A percentile compares a stretch with the other conserved stretches of the same genome.
These are phyloP conservation scores for Talaromyces islandicus DNA, from an alignment of 2,329 filamentous ascomycete species.

Conservation along the genomic window DNA sequence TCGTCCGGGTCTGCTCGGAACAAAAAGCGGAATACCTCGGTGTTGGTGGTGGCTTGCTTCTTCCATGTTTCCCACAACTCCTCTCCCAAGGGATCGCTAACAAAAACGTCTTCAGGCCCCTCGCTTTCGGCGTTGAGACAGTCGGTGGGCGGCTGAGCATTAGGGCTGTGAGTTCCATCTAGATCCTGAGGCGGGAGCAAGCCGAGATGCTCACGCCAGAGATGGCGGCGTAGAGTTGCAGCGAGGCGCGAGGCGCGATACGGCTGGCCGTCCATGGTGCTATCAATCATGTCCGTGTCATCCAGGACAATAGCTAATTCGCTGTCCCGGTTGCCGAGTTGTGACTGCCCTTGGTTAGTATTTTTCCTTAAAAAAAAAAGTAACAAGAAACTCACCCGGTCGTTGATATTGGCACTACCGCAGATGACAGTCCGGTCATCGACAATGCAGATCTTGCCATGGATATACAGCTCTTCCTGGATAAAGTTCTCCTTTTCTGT, in stretches of 20 bases:
- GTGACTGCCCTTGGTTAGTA: conserved; percentile 44
- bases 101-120: conserved; percentile 62
- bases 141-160: conserved; percentile 68
- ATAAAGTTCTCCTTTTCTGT: conserved; percentile 83
- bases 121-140: conserved; percentile 69
- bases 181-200: conserved; percentile 62
- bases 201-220: conserved; percentile 89
- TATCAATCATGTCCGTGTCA: conserved; percentile 64
- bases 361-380: background rate
- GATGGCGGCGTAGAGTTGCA: conserved; percentile 70
- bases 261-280: conserved; percentile 65
- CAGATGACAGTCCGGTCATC: conserved; percentile 77
- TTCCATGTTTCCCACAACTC: conserved; percentile 69
- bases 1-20: conserved; percentile 91
- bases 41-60: conserved; percentile 67
- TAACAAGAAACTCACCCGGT: conserved; percentile 40
- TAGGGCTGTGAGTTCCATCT: conserved; percentile 60
- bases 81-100: conserved; percentile 52
- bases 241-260: conserved; percentile 72
- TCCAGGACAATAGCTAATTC: conserved; percentile 89
- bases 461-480: conserved; percentile 93
- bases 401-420: conserved; percentile 67
- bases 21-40: conserved; percentile 69
- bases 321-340: conserved; percentile 77
- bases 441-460: conserved; percentile 77